Conservation (phyloP, 805 yeast species). For the Schwanniomyces vanrijiae region DNA sequence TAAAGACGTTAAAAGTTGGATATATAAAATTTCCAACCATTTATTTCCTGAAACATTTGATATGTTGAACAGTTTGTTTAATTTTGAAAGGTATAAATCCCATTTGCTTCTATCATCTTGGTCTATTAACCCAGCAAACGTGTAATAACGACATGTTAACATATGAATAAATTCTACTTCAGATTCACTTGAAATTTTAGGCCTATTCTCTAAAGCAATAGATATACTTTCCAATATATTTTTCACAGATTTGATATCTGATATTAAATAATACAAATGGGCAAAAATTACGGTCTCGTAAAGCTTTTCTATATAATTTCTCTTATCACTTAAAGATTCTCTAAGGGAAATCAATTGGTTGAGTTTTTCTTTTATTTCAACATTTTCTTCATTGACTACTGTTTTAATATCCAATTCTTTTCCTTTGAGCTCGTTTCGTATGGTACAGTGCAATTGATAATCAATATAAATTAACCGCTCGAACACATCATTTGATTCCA, state of each 20-base stretch:
- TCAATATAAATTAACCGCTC: conserved; percentile 37
- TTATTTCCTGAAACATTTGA: conserved; percentile 33
- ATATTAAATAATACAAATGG: conserved; percentile 32
- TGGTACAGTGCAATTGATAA: conserved; percentile 33
- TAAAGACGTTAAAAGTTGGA: conserved; percentile 15
- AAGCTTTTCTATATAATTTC: conserved; percentile 28
- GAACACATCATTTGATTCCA: conserved; percentile 32
- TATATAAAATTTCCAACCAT: conserved; percentile 33
- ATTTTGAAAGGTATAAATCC: conserved; percentile 26
- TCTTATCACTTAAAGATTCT: conserved; percentile 8
- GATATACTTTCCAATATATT: background rate
- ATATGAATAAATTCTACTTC: conserved; percentile 27
- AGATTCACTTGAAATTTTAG: background rate
- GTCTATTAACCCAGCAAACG: conserved; percentile 26
- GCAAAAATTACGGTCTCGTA: conserved; percentile 33
- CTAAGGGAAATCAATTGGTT: conserved; percentile 7
- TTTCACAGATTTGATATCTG: conserved; percentile 11
- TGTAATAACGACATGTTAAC: conserved; percentile 32
- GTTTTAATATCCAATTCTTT: conserved; percentile 19
- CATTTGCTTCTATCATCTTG: conserved; percentile 20
- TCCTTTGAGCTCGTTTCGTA: conserved; percentile 29
- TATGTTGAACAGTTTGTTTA: conserved; percentile 21
- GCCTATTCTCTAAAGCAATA: background rate
- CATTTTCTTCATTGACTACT: conserved; percentile 24
- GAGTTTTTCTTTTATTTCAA: conserved; percentile 4